phyloP scores from a whole-genome alignment of 2,329 filamentous ascomycete genomes.

The Microcera coccophila region DNA sequence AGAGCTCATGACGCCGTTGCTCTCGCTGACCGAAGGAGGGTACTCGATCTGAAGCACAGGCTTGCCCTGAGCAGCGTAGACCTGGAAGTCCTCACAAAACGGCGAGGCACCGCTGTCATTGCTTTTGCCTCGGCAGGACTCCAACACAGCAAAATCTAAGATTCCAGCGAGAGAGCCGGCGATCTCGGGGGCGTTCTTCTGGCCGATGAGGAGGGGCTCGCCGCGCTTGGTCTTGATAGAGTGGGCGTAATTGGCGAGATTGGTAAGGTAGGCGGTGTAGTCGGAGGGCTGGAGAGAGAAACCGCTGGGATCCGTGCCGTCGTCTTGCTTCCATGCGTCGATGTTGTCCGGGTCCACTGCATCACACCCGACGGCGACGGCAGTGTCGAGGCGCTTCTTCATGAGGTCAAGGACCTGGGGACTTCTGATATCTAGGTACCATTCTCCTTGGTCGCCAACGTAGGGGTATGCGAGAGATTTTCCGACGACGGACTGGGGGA shows the following conservation, averaged over 20 bases:
- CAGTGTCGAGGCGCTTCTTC: constrained; percentile 28
- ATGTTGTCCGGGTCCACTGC: constrained; percentile 36
- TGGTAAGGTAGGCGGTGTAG: constrained; percentile 28
- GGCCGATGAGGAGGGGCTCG: constrained; percentile 29
- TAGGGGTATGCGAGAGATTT: constrained; percentile 24
- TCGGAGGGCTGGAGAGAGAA: constrained; percentile 28
- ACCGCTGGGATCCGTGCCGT: constrained; percentile 24
- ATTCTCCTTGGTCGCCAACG: constrained; percentile 22
- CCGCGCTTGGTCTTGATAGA: constrained; percentile 23
- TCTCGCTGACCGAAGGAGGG: constrained; percentile 25
- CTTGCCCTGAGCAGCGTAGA: constrained; percentile 27
- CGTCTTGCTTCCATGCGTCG: constrained; percentile 28
- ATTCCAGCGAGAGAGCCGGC: constrained; percentile 20
- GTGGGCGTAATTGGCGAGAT: constrained; percentile 29
- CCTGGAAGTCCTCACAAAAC: constrained; percentile 31
- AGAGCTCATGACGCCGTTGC: constrained; percentile 18
- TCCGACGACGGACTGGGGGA: constrained; percentile 23
- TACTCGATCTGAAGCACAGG: constrained; percentile 36
- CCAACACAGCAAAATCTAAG: constrained; percentile 35
- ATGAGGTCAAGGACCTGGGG: constrained; percentile 26
- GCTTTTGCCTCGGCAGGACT: constrained; percentile 32
- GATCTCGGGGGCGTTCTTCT: constrained; percentile 32
- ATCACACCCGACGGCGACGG: constrained; percentile 30
- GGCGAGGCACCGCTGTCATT: constrained; percentile 14
- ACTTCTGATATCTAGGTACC: constrained; percentile 29